Percentiles rank a stretch among this genome's conserved stretches.
Conservation (phyloP, 208 protist genomes). For the Angomonas ambiguus region DNA sequence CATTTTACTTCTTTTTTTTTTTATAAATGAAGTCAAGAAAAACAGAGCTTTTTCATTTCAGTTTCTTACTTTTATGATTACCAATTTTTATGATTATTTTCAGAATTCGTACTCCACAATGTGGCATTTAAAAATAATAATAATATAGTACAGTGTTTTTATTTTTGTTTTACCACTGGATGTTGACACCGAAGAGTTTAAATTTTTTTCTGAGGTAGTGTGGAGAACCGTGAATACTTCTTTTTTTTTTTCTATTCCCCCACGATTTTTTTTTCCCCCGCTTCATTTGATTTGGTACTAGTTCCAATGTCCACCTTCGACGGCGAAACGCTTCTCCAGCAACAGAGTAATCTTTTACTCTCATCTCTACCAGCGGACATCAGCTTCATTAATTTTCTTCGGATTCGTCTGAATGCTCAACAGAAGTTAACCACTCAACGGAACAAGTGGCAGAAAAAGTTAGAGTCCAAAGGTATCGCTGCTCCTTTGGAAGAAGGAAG, state of each 20-base stretch:
- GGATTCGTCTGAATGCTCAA: constrained; percentile 51
- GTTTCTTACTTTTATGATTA: constrained; percentile 18
- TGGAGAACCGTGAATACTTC: background rate
- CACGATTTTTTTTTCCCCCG: background rate
- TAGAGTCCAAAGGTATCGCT: too few species aligned
- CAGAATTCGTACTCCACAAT: too few species aligned
- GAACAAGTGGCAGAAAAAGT: constrained; percentile 41
- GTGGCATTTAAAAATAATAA: too few species aligned
- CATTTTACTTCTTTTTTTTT: constrained; percentile 11
- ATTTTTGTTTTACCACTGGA: too few species aligned
- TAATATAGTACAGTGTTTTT: too few species aligned
- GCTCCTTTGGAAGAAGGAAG: too few species aligned
- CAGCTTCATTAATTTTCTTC: constrained; percentile 57
- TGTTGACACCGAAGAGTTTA: too few species aligned
- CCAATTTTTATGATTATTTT: constrained; percentile 6
- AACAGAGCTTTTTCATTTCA: background rate
- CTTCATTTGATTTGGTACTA: background rate
- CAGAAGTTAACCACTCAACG: constrained; percentile 59
- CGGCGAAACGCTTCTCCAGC: constrained; percentile 39
- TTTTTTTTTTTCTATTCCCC: background rate
- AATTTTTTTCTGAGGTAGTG: too few species aligned
- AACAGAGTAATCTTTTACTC: constrained; percentile 58
- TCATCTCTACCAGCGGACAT: constrained; percentile 53
- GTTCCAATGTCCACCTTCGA: constrained; percentile 24
- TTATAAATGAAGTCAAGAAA: constrained; percentile 1